Base-by-base conservation (phyloP, 2,329 filamentous ascomycete species). In the Colletotrichum australisinense region DNA sequence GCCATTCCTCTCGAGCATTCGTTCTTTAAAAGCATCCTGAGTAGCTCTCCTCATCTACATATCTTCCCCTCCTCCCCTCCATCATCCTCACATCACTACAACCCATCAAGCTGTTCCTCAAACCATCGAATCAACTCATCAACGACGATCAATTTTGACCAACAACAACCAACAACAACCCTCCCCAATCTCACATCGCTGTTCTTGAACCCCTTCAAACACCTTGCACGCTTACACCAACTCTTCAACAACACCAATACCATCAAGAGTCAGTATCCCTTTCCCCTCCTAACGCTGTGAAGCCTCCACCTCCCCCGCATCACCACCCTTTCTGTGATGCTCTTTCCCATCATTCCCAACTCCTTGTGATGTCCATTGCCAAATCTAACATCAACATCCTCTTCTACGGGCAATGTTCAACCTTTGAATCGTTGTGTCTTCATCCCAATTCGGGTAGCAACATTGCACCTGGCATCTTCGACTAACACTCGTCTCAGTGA, bases 401-500 rank as follows among this genome's bases (percentile, higher is more conserved):
- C 14, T 7, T 26, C 14, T 7, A 55, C 12, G 46, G 63, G 66
- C 46, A 62, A 4, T 46, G 32, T 35, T 35, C 32, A 35, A 35
- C 11, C 11, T 4, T 12, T 35, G 32, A 35, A 35, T 35, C 11
- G 4, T 35, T 35, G 32, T 35, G 32, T 12, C 32, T 35, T 35
- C 32, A 35, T 35, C 32, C 32, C 32, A 35, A 12, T 35, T 35
- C 32, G 9, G 9, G 32, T 9, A 35, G 32, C 32, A 35, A 35
- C 32, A 16, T 22, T 24, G 11, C 24, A n/a, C 11, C 6, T 52
- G 2, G 46, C 16, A 26, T 63, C 3, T 56, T 30, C 14, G 32
- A 56, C 76, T 77, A 74, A 76, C 67, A 69, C 32, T 55, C 22
- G 57, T 35, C 53, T 16, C 78, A 98, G 95, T 99, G 96, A 98